These are phyloP conservation scores for Salix arbutifolia DNA, from an alignment of 345 rosid genomes.

Conservation along the genomic window DNA sequence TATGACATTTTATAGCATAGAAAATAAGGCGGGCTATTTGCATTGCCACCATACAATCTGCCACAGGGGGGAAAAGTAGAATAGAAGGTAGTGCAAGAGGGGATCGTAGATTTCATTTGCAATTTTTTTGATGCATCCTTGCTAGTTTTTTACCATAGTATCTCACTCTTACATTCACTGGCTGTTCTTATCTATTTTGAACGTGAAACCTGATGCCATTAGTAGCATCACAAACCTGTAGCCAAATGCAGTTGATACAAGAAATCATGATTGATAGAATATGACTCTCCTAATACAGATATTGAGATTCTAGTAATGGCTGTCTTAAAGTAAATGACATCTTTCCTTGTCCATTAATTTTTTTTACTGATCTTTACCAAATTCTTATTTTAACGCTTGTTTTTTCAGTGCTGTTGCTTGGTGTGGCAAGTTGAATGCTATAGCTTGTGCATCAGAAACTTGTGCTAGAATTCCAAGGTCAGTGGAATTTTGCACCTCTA, in stretches of 20 bases:
- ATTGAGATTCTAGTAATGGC: background rate
- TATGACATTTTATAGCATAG: background rate
- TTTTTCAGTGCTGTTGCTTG: conserved; percentile 86
- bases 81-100: background rate
- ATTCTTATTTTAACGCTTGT: background rate
- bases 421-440: conserved; percentile 99
- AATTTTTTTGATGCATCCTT: background rate
- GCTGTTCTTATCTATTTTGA: background rate
- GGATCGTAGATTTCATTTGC: background rate
- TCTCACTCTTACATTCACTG: background rate
- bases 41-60: background rate
- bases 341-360: background rate
- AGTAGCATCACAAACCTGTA: background rate
- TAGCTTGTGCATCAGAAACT: conserved; percentile 98
- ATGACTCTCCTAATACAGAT: background rate
- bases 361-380: background rate
- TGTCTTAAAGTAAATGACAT: background rate
- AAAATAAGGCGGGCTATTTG: background rate
- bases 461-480: conserved; percentile 98
- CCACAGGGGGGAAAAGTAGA: background rate
- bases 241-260: background rate
- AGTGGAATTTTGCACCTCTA: background rate
- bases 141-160: background rate
- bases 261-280: background rate
- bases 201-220: background rate